Percentiles rank a stretch among this genome's conserved stretches.
phyloP scores from a whole-genome alignment of 2,329 filamentous ascomycete genomes.

The Botrytis galanthina region DNA sequence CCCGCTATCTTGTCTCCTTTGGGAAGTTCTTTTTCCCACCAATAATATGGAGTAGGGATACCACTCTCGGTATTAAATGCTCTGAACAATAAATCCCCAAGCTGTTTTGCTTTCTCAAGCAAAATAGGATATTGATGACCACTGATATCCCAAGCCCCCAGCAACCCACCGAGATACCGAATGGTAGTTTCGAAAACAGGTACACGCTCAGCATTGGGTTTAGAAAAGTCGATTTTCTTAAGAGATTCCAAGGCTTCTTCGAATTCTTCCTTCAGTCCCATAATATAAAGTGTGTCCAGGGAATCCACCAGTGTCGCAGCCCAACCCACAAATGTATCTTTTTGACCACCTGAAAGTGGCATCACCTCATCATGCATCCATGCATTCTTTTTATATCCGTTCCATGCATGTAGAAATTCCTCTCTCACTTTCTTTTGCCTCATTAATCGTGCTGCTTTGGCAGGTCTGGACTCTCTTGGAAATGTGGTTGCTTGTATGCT shows the following conservation, averaged over 20 bases:
- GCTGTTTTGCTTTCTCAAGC: conserved; percentile 60
- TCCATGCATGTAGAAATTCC: conserved; percentile 51
- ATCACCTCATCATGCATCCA: conserved; percentile 82
- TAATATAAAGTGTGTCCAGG: conserved; percentile 81
- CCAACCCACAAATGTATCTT: conserved; percentile 86
- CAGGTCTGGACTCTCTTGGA: conserved; percentile 6
- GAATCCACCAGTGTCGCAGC: conserved; percentile 80
- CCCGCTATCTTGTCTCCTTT: conserved; percentile 1
- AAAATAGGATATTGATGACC: conserved; percentile 60
- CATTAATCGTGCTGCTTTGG: not conserved
- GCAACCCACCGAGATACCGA: conserved; percentile 29
- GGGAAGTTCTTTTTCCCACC: not conserved
- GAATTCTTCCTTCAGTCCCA: conserved; percentile 73
- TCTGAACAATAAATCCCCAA: conserved; percentile 70
- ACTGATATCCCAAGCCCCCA: conserved; percentile 49
- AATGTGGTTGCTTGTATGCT: conserved; percentile 13
- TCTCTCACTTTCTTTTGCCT: conserved; percentile 21
- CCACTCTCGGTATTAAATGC: conserved; percentile 73
- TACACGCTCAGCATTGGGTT: conserved; percentile 21
- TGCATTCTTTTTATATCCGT: conserved; percentile 72
- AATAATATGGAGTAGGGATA: conserved; percentile 61
- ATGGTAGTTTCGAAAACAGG: conserved; percentile 31
- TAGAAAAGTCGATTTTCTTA: conserved; percentile 27
- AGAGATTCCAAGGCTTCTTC: conserved; percentile 69
- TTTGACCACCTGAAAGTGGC: conserved; percentile 63